Evolutionary conservation across 345 rosid genomes (phyloP).

Genomic region (Melaleuca alternifolia): DNA sequence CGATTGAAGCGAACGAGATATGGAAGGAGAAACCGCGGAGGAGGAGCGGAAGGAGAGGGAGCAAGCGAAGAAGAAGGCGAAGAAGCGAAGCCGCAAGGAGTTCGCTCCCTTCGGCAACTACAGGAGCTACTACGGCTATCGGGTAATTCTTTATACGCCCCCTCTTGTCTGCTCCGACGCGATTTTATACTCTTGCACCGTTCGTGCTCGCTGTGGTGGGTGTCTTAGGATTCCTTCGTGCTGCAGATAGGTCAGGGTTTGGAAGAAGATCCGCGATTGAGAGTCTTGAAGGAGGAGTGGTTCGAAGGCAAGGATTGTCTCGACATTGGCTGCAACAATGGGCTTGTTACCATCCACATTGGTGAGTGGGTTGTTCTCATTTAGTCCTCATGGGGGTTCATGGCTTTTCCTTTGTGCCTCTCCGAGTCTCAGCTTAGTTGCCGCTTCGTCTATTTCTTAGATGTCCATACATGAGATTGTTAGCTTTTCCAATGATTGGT

Average conservation of each 20-base stretch:
- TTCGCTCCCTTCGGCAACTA: constrained; percentile 73
- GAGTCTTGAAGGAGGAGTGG: constrained; percentile 73
- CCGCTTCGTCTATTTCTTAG: background rate
- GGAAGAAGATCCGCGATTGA: constrained; percentile 82
- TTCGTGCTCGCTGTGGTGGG: background rate
- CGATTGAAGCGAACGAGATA: background rate
- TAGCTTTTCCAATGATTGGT: background rate
- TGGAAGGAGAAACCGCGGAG: background rate
- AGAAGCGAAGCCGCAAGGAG: constrained; percentile 38
- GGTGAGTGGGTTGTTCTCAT: constrained; percentile 18
- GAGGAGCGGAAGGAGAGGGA: background rate
- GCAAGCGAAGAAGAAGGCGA: constrained; percentile 13
- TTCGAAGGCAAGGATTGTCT: constrained; percentile 72
- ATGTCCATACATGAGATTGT: background rate
- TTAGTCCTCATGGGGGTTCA: background rate
- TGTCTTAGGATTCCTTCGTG: background rate
- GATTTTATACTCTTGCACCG: background rate
- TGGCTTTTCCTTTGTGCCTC: background rate
- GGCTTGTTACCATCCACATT: constrained; percentile 63
- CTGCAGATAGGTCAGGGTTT: constrained; percentile 49
- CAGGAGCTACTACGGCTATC: constrained; percentile 82
- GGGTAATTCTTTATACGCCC: constrained; percentile 25
- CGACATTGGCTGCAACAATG: constrained; percentile 90
- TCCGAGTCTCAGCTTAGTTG: too few relatives aligned
- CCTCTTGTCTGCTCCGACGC: background rate